Evolutionary conservation across 805 yeast species (phyloP).

Genomic region (Metschnikowia hibisci): DNA sequence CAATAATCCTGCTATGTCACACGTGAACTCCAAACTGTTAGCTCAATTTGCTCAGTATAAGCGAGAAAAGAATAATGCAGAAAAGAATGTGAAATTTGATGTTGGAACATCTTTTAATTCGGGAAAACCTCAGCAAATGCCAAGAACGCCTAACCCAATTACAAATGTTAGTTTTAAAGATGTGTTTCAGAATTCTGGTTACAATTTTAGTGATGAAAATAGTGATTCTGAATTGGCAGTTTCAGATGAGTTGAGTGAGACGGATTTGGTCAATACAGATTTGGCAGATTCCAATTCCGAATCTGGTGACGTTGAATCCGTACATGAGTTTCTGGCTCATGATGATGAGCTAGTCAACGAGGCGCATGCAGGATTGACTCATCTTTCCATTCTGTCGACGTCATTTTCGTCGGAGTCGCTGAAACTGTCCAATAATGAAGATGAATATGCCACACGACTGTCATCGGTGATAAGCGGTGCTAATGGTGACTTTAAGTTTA

Average conservation of each 20-base stretch:
- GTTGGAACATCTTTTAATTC: slow-evolving; percentile 7
- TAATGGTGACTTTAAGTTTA: slow-evolving; percentile 46
- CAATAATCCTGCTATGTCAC: slow-evolving; percentile 41
- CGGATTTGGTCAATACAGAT: slow-evolving; percentile 20
- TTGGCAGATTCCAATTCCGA: slow-evolving; percentile 11
- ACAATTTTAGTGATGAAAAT: slow-evolving; percentile 5
- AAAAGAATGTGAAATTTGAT: slow-evolving; percentile 22
- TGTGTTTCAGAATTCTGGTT: slow-evolving; percentile 21
- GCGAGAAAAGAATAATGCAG: slow-evolving; percentile 12
- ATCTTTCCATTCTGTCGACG: slow-evolving; percentile 19
- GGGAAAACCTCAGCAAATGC: slow-evolving; percentile 21
- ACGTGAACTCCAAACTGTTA: slow-evolving; percentile 16
- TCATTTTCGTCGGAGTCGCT: slow-evolving; percentile 17
- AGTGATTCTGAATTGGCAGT: slow-evolving; percentile 16
- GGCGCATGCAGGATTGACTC: slow-evolving; percentile 16
- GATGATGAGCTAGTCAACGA: not conserved
- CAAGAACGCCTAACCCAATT: slow-evolving; percentile 41
- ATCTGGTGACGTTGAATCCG: slow-evolving; percentile 4
- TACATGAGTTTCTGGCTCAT: slow-evolving; percentile 4
- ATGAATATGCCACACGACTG: slow-evolving; percentile 36
- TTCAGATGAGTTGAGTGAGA: slow-evolving; percentile 12
- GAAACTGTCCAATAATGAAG: slow-evolving; percentile 18
- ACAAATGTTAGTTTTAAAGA: slow-evolving; percentile 29
- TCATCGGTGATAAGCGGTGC: slow-evolving; percentile 37
- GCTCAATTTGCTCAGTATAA: slow-evolving; percentile 12